Conservation (phyloP, 257 asterid species). For the Solanum virginianum region DNA sequence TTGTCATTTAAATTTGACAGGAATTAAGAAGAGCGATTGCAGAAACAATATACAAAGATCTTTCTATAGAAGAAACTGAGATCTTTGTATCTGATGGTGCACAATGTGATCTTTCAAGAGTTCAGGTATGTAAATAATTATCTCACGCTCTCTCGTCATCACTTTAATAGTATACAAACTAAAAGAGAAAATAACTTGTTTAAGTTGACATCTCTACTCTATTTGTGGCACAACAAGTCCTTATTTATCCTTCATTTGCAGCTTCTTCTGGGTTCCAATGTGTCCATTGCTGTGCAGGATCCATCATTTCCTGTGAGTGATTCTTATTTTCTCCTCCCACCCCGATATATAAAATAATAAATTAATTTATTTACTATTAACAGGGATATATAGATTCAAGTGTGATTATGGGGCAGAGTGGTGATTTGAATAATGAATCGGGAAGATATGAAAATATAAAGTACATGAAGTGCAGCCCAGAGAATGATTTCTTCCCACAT, state of each 20-base stretch:
- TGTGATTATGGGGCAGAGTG: slow-evolving; percentile 70
- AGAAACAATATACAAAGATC: slow-evolving; percentile 36
- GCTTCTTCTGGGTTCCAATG: slow-evolving; percentile 75
- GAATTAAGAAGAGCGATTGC: slow-evolving; percentile 59
- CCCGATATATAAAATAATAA: neutral
- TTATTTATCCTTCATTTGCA: slow-evolving; percentile 15
- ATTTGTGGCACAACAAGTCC: neutral
- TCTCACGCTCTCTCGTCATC: neutral
- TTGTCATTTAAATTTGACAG: slow-evolving; percentile 12
- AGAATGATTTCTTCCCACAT: slow-evolving; percentile 63
- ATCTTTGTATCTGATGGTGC: slow-evolving; percentile 87
- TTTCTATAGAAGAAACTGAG: slow-evolving; percentile 41
- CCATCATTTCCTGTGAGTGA: slow-evolving; percentile 68
- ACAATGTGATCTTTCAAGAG: slow-evolving; percentile 75
- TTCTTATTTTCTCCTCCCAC: neutral
- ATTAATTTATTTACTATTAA: neutral
- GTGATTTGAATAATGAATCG: slow-evolving; percentile 36
- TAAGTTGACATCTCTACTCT: neutral
- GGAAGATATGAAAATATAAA: slow-evolving; percentile 48
- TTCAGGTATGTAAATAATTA: slow-evolving; percentile 37
- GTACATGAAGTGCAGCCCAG: slow-evolving; percentile 63
- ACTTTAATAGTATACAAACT: neutral
- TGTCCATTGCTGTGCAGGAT: slow-evolving; percentile 72
- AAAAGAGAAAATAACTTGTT: neutral
- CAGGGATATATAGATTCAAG: slow-evolving; percentile 90